Evolutionary conservation across 129 eudicot genomes (phyloP), one percentile per base, ranked within the genome.

Genomic region (Helianthus tuberosus): DNA sequence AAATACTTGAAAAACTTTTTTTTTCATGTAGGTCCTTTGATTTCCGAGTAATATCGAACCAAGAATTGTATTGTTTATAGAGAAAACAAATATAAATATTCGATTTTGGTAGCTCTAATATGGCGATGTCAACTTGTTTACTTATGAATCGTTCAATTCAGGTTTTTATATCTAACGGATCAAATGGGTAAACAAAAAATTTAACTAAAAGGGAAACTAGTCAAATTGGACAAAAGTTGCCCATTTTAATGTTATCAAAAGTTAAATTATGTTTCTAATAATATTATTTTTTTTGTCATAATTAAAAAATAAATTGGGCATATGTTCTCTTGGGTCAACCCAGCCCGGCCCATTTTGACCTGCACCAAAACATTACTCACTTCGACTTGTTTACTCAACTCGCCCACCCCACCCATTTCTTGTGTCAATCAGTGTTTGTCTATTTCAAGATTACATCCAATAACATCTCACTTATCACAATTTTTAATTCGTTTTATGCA

Each of bases 401-500:
- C 35, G 36, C 36, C 14, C 32, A 23, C 64, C 38, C 9, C n/a
- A 58, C 4, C 38, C n/a, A 11, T 23, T 23, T 20, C 36, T 35
- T 5, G 11, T 15, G 15, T 27, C 6, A 9, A 11, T 54, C 11
- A 15, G 5, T 7, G 23, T 1, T 27, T 59, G 13, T 61, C 41
- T 27, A 59, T 32, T 60, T 60, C 5, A 11, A 60, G 17, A 60
- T 60, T 5, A 29, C 43, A 5, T 32, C 11, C 3, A 9, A 60
- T 60, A 1, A 29, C 43, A 12, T 32, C 11, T 4, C 8, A 27
- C 46, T 13, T 29, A 35, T 1, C 6, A 10, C 46, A 35, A 32
- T 29, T 61, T 32, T 61, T 32, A 29, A 29, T 61, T 29, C 11
- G 11, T 2, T 61, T 32, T 25, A 35, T 78, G 79, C 72, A 90